These are phyloP conservation scores for Apophysomyces variabilis DNA, from an alignment of 371 early-diverging fungal species.

Conservation along the genomic window DNA sequence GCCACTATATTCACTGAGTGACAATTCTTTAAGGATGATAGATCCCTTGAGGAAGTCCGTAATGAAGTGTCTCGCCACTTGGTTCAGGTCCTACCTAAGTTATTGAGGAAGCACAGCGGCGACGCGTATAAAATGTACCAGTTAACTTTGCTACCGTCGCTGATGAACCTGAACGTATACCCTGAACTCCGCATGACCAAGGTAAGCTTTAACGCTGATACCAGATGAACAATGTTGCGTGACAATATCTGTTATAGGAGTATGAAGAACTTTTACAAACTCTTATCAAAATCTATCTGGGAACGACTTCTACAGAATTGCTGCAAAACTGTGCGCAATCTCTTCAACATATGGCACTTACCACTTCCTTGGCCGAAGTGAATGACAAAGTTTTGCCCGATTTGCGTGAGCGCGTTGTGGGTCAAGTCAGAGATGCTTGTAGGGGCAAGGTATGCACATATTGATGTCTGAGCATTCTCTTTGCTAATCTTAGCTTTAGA, in stretches of 20 bases:
- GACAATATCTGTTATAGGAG: slow-evolving; percentile 28
- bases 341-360: slow-evolving; percentile 47
- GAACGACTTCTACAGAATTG: slow-evolving; percentile 48
- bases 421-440: slow-evolving; percentile 50
- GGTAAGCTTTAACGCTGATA: slow-evolving; percentile 29
- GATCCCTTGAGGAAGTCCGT: slow-evolving; percentile 28
- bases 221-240: neutral
- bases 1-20: neutral
- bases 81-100: slow-evolving; percentile 58
- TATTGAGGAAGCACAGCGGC: slow-evolving; percentile 70
- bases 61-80: slow-evolving; percentile 62
- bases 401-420: slow-evolving; percentile 43
- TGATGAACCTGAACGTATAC: slow-evolving; percentile 68
- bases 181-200: slow-evolving; percentile 67
- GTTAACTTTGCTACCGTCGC: slow-evolving; percentile 58
- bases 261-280: slow-evolving; percentile 68
- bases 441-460: slow-evolving; percentile 33
- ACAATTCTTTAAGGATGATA: slow-evolving; percentile 26
- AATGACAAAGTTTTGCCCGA: slow-evolving; percentile 41
- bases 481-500: slow-evolving; percentile 38
- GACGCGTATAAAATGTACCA: slow-evolving; percentile 58
- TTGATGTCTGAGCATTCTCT: slow-evolving; percentile 1
- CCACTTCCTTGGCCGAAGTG: slow-evolving; percentile 38
- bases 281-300: slow-evolving; percentile 57
- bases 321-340: slow-evolving; percentile 41